phyloP scores from a whole-genome alignment of 768 basidiomycete species.

The Boletus barrowsii region DNA sequence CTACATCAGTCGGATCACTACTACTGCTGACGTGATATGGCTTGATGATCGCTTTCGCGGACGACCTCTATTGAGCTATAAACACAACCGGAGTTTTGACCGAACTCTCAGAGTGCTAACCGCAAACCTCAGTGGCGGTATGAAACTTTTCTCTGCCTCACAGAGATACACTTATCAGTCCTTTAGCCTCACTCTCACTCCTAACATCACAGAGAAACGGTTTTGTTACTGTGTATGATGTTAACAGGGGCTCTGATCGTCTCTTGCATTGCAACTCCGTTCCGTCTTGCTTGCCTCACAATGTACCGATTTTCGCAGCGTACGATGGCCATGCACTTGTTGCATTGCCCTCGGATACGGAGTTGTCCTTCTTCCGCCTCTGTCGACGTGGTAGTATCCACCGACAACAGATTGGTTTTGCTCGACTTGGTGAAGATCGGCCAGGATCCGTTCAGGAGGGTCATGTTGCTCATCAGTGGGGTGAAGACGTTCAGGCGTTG shows the following conservation, averaged over 20 bases:
- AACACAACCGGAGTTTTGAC: constrained; percentile 61
- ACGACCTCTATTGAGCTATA: constrained; percentile 58
- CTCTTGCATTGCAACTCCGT: constrained; percentile 43
- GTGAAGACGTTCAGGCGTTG: constrained; percentile 39
- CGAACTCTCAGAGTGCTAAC: constrained; percentile 49
- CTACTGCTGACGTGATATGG: constrained; percentile 67
- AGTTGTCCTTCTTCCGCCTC: constrained; percentile 44
- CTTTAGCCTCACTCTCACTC: constrained; percentile 48
- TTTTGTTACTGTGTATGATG: constrained; percentile 63
- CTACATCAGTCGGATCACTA: constrained; percentile 49
- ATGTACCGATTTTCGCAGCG: constrained; percentile 20
- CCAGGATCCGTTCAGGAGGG: neutral
- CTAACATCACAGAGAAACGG: constrained; percentile 59
- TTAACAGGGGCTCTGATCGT: constrained; percentile 38
- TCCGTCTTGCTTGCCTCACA: constrained; percentile 40
- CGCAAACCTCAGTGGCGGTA: constrained; percentile 34
- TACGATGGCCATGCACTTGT: constrained; percentile 34
- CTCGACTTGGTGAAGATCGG: constrained; percentile 12
- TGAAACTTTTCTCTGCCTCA: constrained; percentile 1
- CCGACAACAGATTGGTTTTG: constrained; percentile 38
- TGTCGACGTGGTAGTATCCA: constrained; percentile 46
- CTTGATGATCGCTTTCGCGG: constrained; percentile 59
- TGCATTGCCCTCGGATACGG: constrained; percentile 27
- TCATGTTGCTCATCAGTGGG: constrained; percentile 33
- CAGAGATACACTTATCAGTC: neutral